A percentile compares a stretch with the other conserved stretches of the same genome.
These are phyloP conservation scores for Aspergillus clavatus DNA, from an alignment of 2,329 filamentous ascomycete species.

Conservation along the genomic window DNA sequence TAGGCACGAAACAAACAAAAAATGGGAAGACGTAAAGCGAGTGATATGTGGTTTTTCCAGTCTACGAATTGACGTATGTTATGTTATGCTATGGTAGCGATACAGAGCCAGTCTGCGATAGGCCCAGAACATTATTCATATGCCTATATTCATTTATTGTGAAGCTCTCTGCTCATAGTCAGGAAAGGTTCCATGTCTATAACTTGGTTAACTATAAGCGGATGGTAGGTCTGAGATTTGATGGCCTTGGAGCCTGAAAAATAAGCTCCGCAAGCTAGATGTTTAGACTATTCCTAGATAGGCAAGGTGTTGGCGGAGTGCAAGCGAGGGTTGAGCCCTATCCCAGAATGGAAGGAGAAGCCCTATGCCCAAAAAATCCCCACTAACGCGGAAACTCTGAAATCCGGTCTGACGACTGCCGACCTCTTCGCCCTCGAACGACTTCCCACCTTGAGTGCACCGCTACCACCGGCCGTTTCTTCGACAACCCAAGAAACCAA, in stretches of 20 bases:
- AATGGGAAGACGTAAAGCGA: not conserved
- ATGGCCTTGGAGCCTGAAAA: slow-evolving; percentile 6
- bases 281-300: slow-evolving; percentile 12
- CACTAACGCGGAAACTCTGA: slow-evolving; percentile 36
- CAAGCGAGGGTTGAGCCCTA: slow-evolving; percentile 42
- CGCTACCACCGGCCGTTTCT: slow-evolving; percentile 29
- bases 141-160: too few relatives aligned
- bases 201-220: too few relatives aligned
- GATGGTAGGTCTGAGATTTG: too few relatives aligned
- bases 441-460: slow-evolving; percentile 24
- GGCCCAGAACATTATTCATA: not conserved
- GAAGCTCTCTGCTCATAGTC: too few relatives aligned
- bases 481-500: slow-evolving; percentile 30
- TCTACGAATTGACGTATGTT: slow-evolving; percentile 3
- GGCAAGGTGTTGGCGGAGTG: slow-evolving; percentile 19
- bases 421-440: slow-evolving; percentile 29
- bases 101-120: not conserved
- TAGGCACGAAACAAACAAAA: slow-evolving; percentile 25
- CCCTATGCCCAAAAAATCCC: slow-evolving; percentile 35
- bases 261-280: slow-evolving; percentile 7
- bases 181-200: too few relatives aligned
- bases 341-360: slow-evolving; percentile 29
- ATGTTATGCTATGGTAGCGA: not conserved
- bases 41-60: not conserved
- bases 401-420: slow-evolving; percentile 28